Evolutionary conservation across 176 grass and related monocot species (phyloP), one percentile per base, ranked within the genome.

Genomic region (Bolboschoenus planiculmis): DNA sequence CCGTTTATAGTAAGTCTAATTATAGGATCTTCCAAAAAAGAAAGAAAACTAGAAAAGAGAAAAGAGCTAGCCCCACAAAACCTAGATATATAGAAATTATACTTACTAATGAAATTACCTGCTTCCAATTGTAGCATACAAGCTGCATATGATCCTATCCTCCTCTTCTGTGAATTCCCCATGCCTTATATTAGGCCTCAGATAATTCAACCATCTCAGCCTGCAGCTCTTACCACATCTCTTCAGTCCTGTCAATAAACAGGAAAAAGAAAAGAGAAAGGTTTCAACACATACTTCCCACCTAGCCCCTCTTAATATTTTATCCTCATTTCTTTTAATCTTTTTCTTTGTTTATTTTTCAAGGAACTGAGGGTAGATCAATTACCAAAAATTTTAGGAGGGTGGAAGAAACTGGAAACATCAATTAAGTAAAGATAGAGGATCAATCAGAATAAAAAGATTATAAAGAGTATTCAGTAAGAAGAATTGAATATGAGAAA

Each of bases 191-290:
- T 97, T 93, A 37, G 95, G 95, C 74, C 95, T 97, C 66, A 97
- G 34, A 67, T 97, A 97, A 85, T 97, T 97, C 40, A 97, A 56
- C 95, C 95, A 97, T 94, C 95, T 88, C 65, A 97, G 78, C 56
- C 95, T 97, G 35, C 95, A 97, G 53, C 95, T 97, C 87, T 97
- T 97, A 4, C 95, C 95, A 84, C 95, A 97, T 85, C 95, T 92
- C 65, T 87, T 94, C 82, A 97, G 73, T 9, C 92, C 95, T 97
- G 71, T 23, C 59, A 82, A 61, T 43, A 79, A 42, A 33, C 4
- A 76, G 51, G 11, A 46, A 16, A 37, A 36, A 34, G 6, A 47
- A 57, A 53, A 0, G 18, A 71, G 68, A 29, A 81, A 78, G 10
- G 75, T 40, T 35, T 2, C 33, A 83, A 33, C 16, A 58, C 44